Evolutionary conservation across 2,329 filamentous ascomycete species (phyloP).

Genomic region (Aspergillus alliaceus): DNA sequence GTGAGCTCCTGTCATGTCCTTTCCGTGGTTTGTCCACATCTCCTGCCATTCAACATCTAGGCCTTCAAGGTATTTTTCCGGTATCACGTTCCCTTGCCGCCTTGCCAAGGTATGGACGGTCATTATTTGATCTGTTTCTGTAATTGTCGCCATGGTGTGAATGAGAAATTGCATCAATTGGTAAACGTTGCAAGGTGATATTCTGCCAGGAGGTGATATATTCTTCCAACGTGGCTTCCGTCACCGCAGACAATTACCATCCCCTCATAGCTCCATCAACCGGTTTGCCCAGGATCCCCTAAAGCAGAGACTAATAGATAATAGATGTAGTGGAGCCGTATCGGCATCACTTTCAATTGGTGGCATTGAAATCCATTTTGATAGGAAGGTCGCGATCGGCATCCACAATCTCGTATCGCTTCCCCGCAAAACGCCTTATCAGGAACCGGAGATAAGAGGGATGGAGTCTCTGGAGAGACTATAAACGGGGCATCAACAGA

Average conservation of each 20-base stretch:
- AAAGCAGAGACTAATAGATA: neutral
- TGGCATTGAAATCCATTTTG: slow-evolving; percentile 7
- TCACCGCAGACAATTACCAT: neutral
- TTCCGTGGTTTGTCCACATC: slow-evolving; percentile 30
- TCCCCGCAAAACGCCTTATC: neutral
- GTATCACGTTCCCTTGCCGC: neutral
- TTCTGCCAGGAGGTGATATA: neutral
- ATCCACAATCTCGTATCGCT: neutral
- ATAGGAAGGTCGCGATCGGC: neutral
- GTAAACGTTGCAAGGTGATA: too few species aligned
- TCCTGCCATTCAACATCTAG: slow-evolving; percentile 30
- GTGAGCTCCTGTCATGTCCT: slow-evolving; percentile 26
- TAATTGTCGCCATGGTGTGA: slow-evolving; percentile 1
- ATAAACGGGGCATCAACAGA: neutral
- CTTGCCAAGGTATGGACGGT: neutral
- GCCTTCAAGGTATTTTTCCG: slow-evolving; percentile 16
- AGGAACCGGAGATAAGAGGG: neutral
- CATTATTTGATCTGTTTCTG: neutral
- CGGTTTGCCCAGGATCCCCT: neutral
- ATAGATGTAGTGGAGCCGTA: neutral
- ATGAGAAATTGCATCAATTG: neutral
- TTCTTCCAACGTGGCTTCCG: neutral
- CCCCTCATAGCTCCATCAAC: neutral
- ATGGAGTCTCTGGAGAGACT: neutral
- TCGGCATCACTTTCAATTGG: slow-evolving; percentile 9